Base-by-base conservation (phyloP, 495 filamentous ascomycete genomes). In the Cercophora scortea region DNA sequence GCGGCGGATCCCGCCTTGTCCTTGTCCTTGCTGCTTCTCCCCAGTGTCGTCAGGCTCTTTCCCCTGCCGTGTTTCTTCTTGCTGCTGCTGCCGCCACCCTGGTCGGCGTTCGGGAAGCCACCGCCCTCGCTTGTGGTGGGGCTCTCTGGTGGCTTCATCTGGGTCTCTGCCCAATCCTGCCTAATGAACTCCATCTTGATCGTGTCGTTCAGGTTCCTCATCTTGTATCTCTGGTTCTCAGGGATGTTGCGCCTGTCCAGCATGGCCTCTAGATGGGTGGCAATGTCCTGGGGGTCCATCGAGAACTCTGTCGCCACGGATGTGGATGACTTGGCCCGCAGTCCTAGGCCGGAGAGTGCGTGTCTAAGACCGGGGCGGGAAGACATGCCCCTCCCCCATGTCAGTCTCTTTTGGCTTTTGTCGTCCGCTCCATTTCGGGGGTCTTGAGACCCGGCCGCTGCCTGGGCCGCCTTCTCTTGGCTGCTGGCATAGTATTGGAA, bases 111-210 rank as follows among this genome's bases (percentile, higher is more conserved):
- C 25, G 40, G 42, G 18, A 35, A 47, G 35, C 38, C 46, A 15
- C 42, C 38, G 6, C 33, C 38, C 10, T 41, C 39, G 6, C 52
- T 54, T 17, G 43, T 50, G 34, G 54, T 63, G 9, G 54, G 58
- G 25, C 62, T 66, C 8, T 65, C 59, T 38, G 64, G 60, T 48
- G 64, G 59, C 18, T 66, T 44, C 11, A 66, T 32, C 42, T 72
- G 73, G 45, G 72, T 84, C 56, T 87, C 85, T 0, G 82, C 80
- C 69, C 83, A 86, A 61, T 96, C 87, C 61, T 95, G 89, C 54
- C 85, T 81, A 60, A 97, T 89, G 56, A 98, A 95, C 54, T 98
- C 90, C 56, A 86, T 86, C 70, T 98, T 98, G 68, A 98, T 89
- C 32, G 86, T 87, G 50, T 85, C 81, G 50, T 89, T 88, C 46